Evolutionary conservation across 2,329 filamentous ascomycete genomes (phyloP), one percentile per base, ranked within the genome.

Genomic region (Colletotrichum euphorbiae): DNA sequence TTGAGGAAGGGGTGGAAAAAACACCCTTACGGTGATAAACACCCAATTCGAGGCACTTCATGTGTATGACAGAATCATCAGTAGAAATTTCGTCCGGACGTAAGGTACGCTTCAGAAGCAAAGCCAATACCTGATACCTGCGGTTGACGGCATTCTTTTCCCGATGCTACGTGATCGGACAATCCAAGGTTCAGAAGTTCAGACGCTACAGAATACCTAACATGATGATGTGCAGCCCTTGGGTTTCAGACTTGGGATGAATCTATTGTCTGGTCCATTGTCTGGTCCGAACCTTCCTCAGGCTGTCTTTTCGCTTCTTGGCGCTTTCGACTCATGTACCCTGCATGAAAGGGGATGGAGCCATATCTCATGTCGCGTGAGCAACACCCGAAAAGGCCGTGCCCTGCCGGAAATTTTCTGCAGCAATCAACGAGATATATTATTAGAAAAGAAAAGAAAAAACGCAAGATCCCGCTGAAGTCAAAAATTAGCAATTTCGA

Each of bases 151-250:
- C 13, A 38, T 12, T 13, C 36, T 38, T 36, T 36, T 36, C 33
- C 21, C 33, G 31, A 54, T 38, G 12, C 28, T 58, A 54, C 46
- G 15, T 36, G 45, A 66, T 66, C 40, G 46, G 31, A 48, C 38
- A 45, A 28, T 28, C 7, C 45, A 67, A 64, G 28, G 60, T 64
- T 67, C 52, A 52, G n/a, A 38, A 58, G 40, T 69, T 66, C 66
- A 65, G 66, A 55, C 66, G 66, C 66, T 59, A 66, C 62, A 28
- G 28, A 28, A 28, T 28, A 28, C 24, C 24, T 52, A 28, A 69
- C 54, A 65, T 65, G 48, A 69, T 69, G 66, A 60, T 69, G 62
- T 66, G 66, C 66, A 60, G 62, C n/a, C 21, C 66, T 28, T 69
- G 8, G 12, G 61, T 66, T 69, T 69, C 66, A 66, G 33, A 60